Percentiles rank a stretch among this genome's conserved stretches.
phyloP scores from a whole-genome alignment of 2,329 filamentous ascomycete species.

The Botryotinia narcissicola region DNA sequence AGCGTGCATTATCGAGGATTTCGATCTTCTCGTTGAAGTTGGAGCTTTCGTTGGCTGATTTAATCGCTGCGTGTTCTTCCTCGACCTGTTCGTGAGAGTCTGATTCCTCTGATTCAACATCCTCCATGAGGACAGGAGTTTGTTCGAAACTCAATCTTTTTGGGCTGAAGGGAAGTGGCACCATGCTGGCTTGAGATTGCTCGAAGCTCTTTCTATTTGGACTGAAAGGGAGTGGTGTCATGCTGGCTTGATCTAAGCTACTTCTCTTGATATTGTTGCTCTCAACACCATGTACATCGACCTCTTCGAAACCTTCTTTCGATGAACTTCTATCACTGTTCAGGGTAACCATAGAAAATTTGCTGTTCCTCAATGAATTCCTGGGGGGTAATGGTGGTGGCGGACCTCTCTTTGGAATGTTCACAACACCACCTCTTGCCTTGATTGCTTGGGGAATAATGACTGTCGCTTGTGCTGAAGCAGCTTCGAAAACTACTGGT shows the following conservation, averaged over 20 bases:
- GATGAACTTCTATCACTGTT: conserved; percentile 31
- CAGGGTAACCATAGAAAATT: conserved; percentile 33
- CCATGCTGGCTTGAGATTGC: conserved; percentile 8
- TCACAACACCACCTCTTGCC: conserved; percentile 76
- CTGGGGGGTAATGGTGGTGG: conserved; percentile 71
- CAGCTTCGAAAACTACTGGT: conserved; percentile 67
- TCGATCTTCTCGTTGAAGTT: not conserved
- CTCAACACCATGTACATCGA: conserved; percentile 32
- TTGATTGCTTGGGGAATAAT: conserved; percentile 49
- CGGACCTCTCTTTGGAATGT: conserved; percentile 75
- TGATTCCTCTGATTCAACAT: conserved; percentile 17
- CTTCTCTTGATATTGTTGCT: conserved; percentile 14
- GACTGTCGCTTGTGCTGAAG: conserved; percentile 54
- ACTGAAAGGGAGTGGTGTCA: not conserved
- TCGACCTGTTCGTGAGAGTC: conserved; percentile 12
- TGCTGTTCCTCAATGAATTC: conserved; percentile 56
- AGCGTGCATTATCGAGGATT: not conserved
- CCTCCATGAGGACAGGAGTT: conserved; percentile 14
- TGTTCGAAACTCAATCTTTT: conserved; percentile 10
- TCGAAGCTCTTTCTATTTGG: conserved; percentile 5
- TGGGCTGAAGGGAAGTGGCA: conserved; percentile 7
- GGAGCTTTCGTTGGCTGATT: not conserved
- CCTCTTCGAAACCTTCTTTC: conserved; percentile 39
- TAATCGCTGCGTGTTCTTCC: conserved; percentile 5
- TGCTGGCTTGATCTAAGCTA: conserved; percentile 1